Evolutionary conservation across 2,329 filamentous ascomycete species (phyloP).

Genomic region (Calonectria multiphialidica): DNA sequence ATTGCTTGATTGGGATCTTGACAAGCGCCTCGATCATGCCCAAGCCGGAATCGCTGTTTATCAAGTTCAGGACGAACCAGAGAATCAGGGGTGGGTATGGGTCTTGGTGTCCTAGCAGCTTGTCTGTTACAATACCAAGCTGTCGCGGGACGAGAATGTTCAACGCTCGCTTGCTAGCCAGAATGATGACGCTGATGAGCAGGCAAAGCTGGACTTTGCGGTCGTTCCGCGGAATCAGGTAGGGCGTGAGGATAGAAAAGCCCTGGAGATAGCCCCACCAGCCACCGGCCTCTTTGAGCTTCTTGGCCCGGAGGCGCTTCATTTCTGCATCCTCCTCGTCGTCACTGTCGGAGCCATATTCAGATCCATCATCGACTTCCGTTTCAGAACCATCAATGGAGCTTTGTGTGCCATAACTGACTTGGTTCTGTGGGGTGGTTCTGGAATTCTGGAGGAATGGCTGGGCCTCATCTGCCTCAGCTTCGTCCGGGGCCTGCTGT

Average conservation of each 20-base stretch:
- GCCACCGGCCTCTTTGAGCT: slow-evolving; percentile 44
- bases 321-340: slow-evolving; percentile 41
- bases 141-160: slow-evolving; percentile 49
- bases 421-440: not conserved
- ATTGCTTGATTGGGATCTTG: slow-evolving; percentile 51
- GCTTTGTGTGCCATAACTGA: slow-evolving; percentile 31
- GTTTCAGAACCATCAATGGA: not conserved
- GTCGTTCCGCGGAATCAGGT: slow-evolving; percentile 46
- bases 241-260: slow-evolving; percentile 47
- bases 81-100: slow-evolving; percentile 35
- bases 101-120: slow-evolving; percentile 35
- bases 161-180: slow-evolving; percentile 41
- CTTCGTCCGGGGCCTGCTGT: not conserved
- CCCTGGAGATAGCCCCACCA: slow-evolving; percentile 48
- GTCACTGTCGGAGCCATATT: slow-evolving; percentile 10
- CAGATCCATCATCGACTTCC: slow-evolving; percentile 3
- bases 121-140: slow-evolving; percentile 47
- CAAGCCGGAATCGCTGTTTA: slow-evolving; percentile 22
- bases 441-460: slow-evolving; percentile 25
- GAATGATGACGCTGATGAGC: slow-evolving; percentile 36
- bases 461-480: slow-evolving; percentile 21
- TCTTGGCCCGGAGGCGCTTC: slow-evolving; percentile 43
- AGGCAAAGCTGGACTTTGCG: slow-evolving; percentile 47
- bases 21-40: slow-evolving; percentile 38
- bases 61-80: slow-evolving; percentile 33